phyloP scores from a whole-genome alignment of 2,329 filamentous ascomycete genomes.

The Emmonsiellopsis sp. region DNA sequence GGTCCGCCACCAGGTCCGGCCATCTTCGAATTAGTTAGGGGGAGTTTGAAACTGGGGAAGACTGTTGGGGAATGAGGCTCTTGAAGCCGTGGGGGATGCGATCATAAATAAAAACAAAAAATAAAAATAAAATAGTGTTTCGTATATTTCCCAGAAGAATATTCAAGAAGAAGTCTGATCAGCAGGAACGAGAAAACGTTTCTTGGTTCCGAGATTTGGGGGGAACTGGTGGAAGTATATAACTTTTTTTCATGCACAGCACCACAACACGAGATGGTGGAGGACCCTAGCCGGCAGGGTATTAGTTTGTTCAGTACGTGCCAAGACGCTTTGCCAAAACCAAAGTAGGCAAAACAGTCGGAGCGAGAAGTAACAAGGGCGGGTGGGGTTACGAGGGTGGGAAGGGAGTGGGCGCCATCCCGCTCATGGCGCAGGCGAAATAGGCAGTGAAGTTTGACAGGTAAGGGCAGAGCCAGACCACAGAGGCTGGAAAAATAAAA shows the following conservation, averaged over 20 bases:
- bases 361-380: neutral
- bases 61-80: neutral
- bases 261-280: conserved; percentile 2
- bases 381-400: conserved; percentile 4
- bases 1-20: conserved; percentile 91
- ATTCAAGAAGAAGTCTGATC: conserved; percentile 2
- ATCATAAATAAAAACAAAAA: neutral
- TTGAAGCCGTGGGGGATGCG: neutral
- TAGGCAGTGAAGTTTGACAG: conserved; percentile 3
- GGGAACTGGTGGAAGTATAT: conserved; percentile 1
- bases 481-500: neutral
- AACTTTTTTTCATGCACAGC: neutral
- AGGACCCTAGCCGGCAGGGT: neutral
- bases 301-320: neutral
- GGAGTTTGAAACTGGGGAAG: neutral
- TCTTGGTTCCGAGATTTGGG: conserved; percentile 1
- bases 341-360: conserved; percentile 2
- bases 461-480: neutral
- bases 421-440: neutral
- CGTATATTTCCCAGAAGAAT: neutral
- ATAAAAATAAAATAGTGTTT: neutral
- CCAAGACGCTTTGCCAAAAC: conserved; percentile 1
- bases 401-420: neutral
- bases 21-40: conserved; percentile 46
- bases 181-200: conserved; percentile 1